These are phyloP conservation scores for Colletotrichum limetticola DNA, from an alignment of 2,329 filamentous ascomycete species.

Conservation along the genomic window DNA sequence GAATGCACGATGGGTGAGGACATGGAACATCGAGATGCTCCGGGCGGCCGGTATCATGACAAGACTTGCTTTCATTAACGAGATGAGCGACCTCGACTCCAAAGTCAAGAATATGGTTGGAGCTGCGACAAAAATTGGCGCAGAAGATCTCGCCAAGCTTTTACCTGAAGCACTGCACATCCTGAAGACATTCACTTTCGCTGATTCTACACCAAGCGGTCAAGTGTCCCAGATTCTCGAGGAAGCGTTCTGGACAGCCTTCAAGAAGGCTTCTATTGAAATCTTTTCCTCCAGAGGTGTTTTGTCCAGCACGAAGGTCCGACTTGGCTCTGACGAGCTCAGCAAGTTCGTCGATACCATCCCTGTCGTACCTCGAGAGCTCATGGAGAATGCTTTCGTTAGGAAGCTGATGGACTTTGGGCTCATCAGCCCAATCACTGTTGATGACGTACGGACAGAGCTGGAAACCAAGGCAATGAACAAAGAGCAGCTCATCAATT, in stretches of 20 bases:
- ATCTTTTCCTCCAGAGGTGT: conserved; percentile 90
- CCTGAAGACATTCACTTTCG: conserved; percentile 87
- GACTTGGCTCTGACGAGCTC: conserved; percentile 75
- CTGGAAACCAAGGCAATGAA: conserved; percentile 84
- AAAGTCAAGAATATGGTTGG: conserved; percentile 63
- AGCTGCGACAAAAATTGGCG: conserved; percentile 64
- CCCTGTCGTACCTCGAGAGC: conserved; percentile 82
- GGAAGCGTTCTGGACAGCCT: conserved; percentile 95
- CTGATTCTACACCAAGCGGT: conserved; percentile 88
- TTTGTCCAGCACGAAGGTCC: conserved; percentile 83
- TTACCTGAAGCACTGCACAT: conserved; percentile 85
- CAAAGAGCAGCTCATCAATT: conserved; percentile 81
- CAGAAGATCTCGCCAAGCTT: conserved; percentile 72
- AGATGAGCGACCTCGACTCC: conserved; percentile 81
- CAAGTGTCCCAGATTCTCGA: conserved; percentile 89
- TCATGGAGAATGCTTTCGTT: conserved; percentile 81
- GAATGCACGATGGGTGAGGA: conserved; percentile 93
- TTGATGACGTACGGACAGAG: conserved; percentile 85
- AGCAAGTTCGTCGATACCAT: conserved; percentile 86
- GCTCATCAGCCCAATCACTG: conserved; percentile 86
- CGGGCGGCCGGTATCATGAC: conserved; percentile 91
- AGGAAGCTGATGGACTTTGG: conserved; percentile 85
- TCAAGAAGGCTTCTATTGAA: conserved; percentile 83
- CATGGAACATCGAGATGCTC: conserved; percentile 95
- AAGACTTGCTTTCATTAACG: conserved; percentile 85